Base-by-base conservation (phyloP, 192 early-diverging fungal species). In the Linderina pennispora region DNA sequence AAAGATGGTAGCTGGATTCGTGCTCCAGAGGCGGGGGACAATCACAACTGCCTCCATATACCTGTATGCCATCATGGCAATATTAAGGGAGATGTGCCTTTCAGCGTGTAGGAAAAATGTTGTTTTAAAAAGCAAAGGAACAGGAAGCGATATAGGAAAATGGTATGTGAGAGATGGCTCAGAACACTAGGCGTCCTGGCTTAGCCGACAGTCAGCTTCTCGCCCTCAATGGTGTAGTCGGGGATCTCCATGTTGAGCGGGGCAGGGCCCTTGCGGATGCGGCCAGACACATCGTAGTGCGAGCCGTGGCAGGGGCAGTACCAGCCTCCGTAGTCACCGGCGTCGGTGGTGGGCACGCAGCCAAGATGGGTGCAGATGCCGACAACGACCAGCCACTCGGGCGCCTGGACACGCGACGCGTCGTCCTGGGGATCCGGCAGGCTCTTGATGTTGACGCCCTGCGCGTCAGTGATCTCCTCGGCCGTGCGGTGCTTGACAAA, bases 301-400 rank as follows among this genome's bases (percentile, higher is more conserved):
- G 95, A 98, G 47, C 95, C 95, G 78, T 98, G 95, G 84, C 95
- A 98, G 42, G 95, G 95, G 77, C 95, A 98, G 85, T 95, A 98
- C 95, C 95, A 98, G 57, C 95, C 95, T 62, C 90, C 89, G 72
- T 81, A 98, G 44, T 98, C 95, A 64, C 95, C 95, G 64, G 95
- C 83, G 62, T 98, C 95, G 33, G 92, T 92, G 53, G 96, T 88
- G 47, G 95, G 95, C 43, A 98, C 95, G 77, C 95, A 98, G 54
- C 95, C 95, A 74, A 91, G 75, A 79, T 85, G 87, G 45, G 84
- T 80, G 76, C 80, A 89, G 50, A 82, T 83, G 60, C 91, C 94
- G 36, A 98, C 71, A 81, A 97, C 91, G 35, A 98, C 90, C 23
- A 98, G 79, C 93, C 93, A 98, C 74, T 95, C 87, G 35, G 91